Evolutionary conservation across 306 rosid genomes (phyloP).

Genomic region (Dryas drummondii): DNA sequence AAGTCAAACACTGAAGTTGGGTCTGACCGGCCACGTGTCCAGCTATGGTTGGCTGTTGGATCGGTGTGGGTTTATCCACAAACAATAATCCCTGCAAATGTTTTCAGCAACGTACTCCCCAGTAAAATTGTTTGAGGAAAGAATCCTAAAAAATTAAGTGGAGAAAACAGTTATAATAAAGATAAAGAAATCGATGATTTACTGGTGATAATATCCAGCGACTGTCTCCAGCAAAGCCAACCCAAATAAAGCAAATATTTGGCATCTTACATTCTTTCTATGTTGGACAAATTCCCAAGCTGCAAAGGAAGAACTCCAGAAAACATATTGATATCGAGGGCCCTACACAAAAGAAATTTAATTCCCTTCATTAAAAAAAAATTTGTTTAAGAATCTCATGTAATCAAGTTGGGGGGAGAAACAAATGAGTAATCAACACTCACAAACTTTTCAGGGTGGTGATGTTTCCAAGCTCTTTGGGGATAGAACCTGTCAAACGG

Average conservation of each 20-base stretch:
- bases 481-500: constrained; percentile 64
- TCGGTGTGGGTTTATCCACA: no score
- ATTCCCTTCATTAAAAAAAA: neutral
- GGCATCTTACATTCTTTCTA: neutral
- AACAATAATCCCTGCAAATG: constrained; percentile 42
- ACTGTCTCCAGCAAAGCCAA: neutral
- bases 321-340: constrained; percentile 53
- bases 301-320: constrained; percentile 61
- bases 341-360: constrained; percentile 38
- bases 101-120: constrained; percentile 54
- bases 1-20: no score
- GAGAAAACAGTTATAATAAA: neutral
- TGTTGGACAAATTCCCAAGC: neutral
- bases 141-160: constrained; percentile 31
- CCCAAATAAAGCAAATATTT: neutral
- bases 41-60: no score
- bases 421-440: constrained; percentile 26
- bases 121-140: constrained; percentile 61
- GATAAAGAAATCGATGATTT: neutral
- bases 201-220: neutral
- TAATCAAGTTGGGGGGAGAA: neutral
- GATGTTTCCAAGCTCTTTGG: constrained; percentile 62
- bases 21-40: no score
- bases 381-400: neutral
- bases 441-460: constrained; percentile 61